A percentile compares a stretch with the other conserved stretches of the same genome.
These are phyloP conservation scores for Penicillium sp. DNA, from an alignment of 2,329 filamentous ascomycete genomes.

Conservation along the genomic window DNA sequence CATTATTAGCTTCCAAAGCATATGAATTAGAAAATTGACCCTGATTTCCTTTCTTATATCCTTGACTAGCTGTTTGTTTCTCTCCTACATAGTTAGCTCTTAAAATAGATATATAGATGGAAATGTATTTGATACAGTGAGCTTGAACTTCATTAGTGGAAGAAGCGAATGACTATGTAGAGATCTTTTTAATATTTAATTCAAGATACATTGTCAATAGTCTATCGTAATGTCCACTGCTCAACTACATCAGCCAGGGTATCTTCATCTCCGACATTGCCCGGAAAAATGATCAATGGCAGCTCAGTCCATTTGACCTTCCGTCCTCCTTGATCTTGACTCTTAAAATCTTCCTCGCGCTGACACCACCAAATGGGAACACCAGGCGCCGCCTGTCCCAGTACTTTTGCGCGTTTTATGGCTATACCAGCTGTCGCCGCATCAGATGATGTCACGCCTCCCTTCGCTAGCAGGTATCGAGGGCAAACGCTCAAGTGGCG, in stretches of 20 bases:
- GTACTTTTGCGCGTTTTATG: not conserved
- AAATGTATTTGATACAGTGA: not conserved
- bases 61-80: no score
- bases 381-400: not conserved
- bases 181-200: not conserved
- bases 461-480: not conserved
- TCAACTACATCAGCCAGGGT: not conserved
- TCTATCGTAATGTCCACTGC: not conserved
- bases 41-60: no score
- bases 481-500: not conserved
- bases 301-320: not conserved
- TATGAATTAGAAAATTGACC: no score
- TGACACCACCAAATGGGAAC: conserved; percentile 1
- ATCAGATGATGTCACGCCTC: not conserved
- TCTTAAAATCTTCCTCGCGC: not conserved
- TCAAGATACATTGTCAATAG: not conserved
- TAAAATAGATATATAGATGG: no score
- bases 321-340: not conserved
- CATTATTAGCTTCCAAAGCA: not conserved
- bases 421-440: not conserved
- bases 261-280: not conserved
- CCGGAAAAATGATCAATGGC: not conserved
- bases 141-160: not conserved
- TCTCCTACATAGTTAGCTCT: no score
- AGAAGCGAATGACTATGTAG: no score